Evolutionary conservation across 169 alveolate genomes (phyloP).

Genomic region (Toxoplasma gondii): DNA sequence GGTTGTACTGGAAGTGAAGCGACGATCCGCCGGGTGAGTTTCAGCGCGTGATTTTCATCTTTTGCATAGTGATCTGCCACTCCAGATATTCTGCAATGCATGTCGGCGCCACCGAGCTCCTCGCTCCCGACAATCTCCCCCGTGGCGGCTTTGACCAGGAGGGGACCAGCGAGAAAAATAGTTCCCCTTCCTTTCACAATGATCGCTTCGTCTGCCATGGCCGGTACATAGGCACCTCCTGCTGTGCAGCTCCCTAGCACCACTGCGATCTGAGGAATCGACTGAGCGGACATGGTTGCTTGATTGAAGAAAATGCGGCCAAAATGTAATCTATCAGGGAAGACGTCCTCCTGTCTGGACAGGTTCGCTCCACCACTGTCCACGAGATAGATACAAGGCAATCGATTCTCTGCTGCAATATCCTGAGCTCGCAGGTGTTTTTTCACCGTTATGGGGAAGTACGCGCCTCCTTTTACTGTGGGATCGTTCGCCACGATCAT

Average conservation of each 20-base stretch:
- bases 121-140: slow-evolving; percentile 85
- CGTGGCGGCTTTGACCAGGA: slow-evolving; percentile 86
- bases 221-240: slow-evolving; percentile 92
- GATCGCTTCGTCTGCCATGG: slow-evolving; percentile 82
- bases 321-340: slow-evolving; percentile 87
- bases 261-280: slow-evolving; percentile 68
- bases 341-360: slow-evolving; percentile 87
- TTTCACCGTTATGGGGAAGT: slow-evolving; percentile 88
- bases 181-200: slow-evolving; percentile 85
- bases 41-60: slow-evolving; percentile 70
- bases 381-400: slow-evolving; percentile 89
- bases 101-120: slow-evolving; percentile 81
- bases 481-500: slow-evolving; percentile 80
- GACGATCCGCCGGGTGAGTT: slow-evolving; percentile 70
- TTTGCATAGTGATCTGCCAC: slow-evolving; percentile 85
- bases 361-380: slow-evolving; percentile 91
- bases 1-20: slow-evolving; percentile 36
- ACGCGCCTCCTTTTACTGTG: slow-evolving; percentile 87
- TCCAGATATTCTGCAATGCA: slow-evolving; percentile 83
- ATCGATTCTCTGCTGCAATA: slow-evolving; percentile 84
- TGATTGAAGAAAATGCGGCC: slow-evolving; percentile 89
- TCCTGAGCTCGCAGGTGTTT: slow-evolving; percentile 90
- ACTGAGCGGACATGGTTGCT: slow-evolving; percentile 78
- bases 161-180: slow-evolving; percentile 85
- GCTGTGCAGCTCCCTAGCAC: slow-evolving; percentile 91